These are phyloP conservation scores for Lepiota brunneoincarnata DNA, from an alignment of 768 basidiomycete species.

Conservation along the genomic window DNA sequence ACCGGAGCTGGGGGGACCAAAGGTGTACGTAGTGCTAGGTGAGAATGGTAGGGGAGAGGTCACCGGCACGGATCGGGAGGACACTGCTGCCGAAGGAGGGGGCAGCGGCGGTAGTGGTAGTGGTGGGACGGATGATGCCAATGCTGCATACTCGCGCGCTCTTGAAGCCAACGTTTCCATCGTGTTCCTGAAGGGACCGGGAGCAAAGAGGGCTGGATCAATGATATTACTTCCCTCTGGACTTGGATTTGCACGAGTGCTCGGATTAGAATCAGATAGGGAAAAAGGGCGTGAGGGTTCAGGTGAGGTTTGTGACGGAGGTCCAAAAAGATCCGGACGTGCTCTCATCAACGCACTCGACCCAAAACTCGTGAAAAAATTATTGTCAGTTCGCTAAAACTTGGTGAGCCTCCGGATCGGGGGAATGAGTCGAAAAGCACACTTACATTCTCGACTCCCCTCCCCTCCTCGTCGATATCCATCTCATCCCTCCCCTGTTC, in stretches of 20 bases:
- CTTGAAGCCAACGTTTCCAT: constrained; percentile 32
- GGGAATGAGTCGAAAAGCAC: not conserved
- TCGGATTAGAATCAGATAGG: not conserved
- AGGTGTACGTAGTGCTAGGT: not conserved
- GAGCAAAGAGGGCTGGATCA: constrained; percentile 35
- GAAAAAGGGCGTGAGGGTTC: not conserved
- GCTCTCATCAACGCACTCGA: too few relatives aligned
- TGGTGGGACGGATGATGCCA: constrained; percentile 2
- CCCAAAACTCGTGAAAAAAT: not conserved
- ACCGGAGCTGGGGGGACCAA: not conserved
- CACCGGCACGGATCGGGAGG: not conserved
- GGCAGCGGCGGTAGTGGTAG: constrained; percentile 4
- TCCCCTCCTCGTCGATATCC: not conserved
- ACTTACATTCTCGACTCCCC: not conserved
- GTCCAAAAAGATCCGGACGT: not conserved
- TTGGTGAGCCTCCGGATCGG: not conserved
- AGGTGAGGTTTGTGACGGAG: not conserved
- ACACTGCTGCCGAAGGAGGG: constrained; percentile 6
- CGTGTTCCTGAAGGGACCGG: constrained; percentile 49
- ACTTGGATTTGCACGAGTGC: not conserved
- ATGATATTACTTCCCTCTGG: constrained; percentile 12
- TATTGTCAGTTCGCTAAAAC: not conserved
- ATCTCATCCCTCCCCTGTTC: not conserved
- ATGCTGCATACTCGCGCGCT: constrained; percentile 12
- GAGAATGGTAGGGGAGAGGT: not conserved